Conservation (phyloP, 2,329 filamentous ascomycete genomes). For the Ilyonectria destructans region DNA sequence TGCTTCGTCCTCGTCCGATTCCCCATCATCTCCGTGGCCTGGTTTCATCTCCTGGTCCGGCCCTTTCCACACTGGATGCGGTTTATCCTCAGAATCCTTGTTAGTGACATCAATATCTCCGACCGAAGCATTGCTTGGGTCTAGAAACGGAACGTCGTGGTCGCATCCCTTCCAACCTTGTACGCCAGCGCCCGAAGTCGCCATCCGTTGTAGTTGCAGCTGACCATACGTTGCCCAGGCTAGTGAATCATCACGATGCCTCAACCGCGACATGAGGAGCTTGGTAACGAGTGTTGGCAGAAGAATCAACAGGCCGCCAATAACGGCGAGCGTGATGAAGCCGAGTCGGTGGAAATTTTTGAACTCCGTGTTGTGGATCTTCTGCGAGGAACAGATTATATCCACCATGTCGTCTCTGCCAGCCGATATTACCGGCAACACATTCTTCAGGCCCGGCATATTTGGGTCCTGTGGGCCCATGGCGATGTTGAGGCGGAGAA, state of each 20-base stretch:
- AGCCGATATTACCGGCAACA: not conserved
- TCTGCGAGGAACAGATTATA: slow-evolving; percentile 10
- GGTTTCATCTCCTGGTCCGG: not conserved
- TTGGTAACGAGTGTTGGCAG: not conserved
- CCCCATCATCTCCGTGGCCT: too few species aligned
- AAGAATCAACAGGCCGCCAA: not conserved
- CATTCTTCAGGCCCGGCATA: slow-evolving; percentile 1
- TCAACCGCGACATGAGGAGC: not conserved
- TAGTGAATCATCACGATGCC: not conserved
- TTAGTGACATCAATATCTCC: not conserved
- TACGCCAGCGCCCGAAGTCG: not conserved
- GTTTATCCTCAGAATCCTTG: not conserved
- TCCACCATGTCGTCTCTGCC: slow-evolving; percentile 12
- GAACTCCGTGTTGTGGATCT: slow-evolving; percentile 21
- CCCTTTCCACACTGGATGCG: not conserved
- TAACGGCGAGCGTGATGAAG: slow-evolving; percentile 1
- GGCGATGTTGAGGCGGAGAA: slow-evolving; percentile 16
- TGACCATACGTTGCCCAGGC: not conserved
- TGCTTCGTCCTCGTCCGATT: not conserved
- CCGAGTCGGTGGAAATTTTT: slow-evolving; percentile 9
- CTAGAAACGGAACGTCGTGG: not conserved
- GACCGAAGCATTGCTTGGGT: not conserved
- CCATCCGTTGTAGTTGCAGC: slow-evolving; percentile 6
- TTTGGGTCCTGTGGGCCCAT: not conserved
- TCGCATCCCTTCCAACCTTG: not conserved